These are phyloP conservation scores for Microbotryomycetes sp. DNA, from an alignment of 1,284 basidiomycete species.

Conservation along the genomic window DNA sequence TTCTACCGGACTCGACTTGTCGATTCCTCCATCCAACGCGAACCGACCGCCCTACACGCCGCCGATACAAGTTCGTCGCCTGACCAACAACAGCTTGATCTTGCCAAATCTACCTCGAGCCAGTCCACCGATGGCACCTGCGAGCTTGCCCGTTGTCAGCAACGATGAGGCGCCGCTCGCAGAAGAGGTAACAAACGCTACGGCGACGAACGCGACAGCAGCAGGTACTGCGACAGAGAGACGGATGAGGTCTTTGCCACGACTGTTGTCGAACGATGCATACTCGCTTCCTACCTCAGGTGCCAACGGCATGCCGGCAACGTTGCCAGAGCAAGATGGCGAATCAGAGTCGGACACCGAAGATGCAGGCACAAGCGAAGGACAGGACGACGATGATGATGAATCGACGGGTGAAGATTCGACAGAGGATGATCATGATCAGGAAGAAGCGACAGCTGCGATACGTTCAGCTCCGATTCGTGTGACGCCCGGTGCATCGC, in stretches of 20 bases:
- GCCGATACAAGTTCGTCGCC: not conserved
- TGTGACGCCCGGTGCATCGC: not conserved
- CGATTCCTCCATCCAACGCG: not conserved
- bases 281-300: not conserved
- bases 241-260: slow-evolving; percentile 19
- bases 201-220: not conserved
- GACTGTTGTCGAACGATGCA: slow-evolving; percentile 18
- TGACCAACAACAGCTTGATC: not conserved
- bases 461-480: not conserved
- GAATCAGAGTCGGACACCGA: slow-evolving; percentile 20
- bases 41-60: not conserved
- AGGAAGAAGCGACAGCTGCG: not conserved
- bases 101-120: not conserved
- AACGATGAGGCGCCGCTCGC: not conserved
- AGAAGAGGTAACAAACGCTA: not conserved
- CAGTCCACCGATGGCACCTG: not conserved
- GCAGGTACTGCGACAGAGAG: not conserved
- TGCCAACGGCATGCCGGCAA: not conserved
- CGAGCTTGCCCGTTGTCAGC: not conserved
- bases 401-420: not conserved
- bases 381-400: slow-evolving; percentile 3
- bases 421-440: slow-evolving; percentile 21
- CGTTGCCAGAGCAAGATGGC: slow-evolving; percentile 9
- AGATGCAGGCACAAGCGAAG: not conserved
- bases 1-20: not conserved